Percentiles rank a stretch among this genome's conserved stretches.
phyloP scores from a whole-genome alignment of 441 rosid species.

The Populus hybrid region DNA sequence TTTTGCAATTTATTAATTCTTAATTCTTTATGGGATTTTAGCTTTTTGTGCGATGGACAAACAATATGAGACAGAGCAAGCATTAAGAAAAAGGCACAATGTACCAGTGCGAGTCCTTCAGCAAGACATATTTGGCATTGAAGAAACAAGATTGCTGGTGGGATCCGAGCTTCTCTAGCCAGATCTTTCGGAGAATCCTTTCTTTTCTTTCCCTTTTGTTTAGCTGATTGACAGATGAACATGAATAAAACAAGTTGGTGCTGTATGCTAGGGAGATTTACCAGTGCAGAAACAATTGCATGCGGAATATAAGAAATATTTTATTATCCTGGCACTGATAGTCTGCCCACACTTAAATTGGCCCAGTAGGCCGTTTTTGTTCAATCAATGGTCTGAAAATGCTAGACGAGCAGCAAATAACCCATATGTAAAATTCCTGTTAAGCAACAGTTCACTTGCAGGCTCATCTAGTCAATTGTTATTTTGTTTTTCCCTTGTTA shows the following conservation, averaged over 20 bases:
- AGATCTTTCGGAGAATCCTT: conserved; percentile 61
- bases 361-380: background rate
- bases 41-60: background rate
- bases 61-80: background rate
- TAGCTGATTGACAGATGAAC: conserved; percentile 45
- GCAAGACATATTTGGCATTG: conserved; percentile 84
- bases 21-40: background rate
- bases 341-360: background rate
- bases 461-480: background rate
- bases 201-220: conserved; percentile 73
- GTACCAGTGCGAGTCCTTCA: conserved; percentile 87
- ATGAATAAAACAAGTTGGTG: background rate
- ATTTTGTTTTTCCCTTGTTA: background rate
- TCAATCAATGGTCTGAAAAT: background rate
- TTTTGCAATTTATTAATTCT: background rate
- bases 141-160: conserved; percentile 68
- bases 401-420: background rate
- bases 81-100: background rate
- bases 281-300: background rate
- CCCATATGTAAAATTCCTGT: background rate
- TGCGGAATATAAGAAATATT: conserved; percentile 6
- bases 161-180: conserved; percentile 61
- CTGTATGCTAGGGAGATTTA: background rate
- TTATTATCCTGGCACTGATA: background rate
- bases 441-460: background rate